Evolutionary conservation across 164 flowering plant genomes (phyloP), one percentile per base, ranked within the genome.

Genomic region (Chimonanthus praecox): DNA sequence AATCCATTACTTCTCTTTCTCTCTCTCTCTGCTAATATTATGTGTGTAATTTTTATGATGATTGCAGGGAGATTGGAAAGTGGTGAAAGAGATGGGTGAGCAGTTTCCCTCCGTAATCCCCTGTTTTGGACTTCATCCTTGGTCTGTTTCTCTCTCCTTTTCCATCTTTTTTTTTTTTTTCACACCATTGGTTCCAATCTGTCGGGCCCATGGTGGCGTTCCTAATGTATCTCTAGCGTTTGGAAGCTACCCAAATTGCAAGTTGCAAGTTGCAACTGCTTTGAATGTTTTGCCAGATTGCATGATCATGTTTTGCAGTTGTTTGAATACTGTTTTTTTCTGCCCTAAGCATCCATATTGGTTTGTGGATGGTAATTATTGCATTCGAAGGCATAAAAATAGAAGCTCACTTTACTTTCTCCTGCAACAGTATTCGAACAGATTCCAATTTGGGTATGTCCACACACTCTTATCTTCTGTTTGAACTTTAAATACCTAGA

Each of bases 91-190:
- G 67, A 85, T 92, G 95, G 78, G 90, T 44, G 91, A 89, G 33
- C 70, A 64, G 3, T 81, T 88, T 73, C 89, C 90, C 64, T 83
- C 83, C 72, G 77, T 91, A 4, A 68, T 94, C 71, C 99, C 99
- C 4, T 81, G 83, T 85, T 96, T 94, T 68, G 99, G 99, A 7
- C 85, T 94, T 72, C 99, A 96, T 76, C 98, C 97, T 4, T 92
- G 97, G 97, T 87, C 49, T 45, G 47, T 7, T 2, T 33, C 47
- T 60, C 44, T 68, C n/a, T 21, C 33, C 1, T 33, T n/a, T 6
- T 67, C 4, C 3, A 47, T 2, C 13, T 47, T 7, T 51, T 46
- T 43, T 58, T 63, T 72, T 5, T 9, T 71, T 33, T 71, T 16
- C 60, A 54, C 16, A 13, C 8, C 33, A 20, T 33, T 33, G 33